Percentiles rank a stretch among this genome's conserved stretches.
These are phyloP conservation scores for Zostera marina DNA, from an alignment of 116 monocot genomes.

Conservation along the genomic window DNA sequence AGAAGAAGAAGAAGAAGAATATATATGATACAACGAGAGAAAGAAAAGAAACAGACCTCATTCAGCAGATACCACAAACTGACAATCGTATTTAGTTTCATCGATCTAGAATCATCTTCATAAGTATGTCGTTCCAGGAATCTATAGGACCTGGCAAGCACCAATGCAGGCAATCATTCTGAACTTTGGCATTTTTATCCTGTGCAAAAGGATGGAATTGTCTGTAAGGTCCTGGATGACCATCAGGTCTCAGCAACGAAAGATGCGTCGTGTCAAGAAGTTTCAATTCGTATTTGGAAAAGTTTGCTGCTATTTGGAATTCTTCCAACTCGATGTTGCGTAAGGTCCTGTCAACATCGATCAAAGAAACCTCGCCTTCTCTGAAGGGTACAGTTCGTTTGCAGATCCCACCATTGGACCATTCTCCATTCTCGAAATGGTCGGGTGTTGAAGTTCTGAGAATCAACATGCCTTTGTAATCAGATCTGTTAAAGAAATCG, in stretches of 20 bases:
- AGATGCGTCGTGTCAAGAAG: slow-evolving; percentile 45
- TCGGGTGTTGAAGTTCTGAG: slow-evolving; percentile 52
- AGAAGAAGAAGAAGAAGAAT: too few species aligned
- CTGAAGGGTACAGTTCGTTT: slow-evolving; percentile 34
- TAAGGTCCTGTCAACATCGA: slow-evolving; percentile 9
- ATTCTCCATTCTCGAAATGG: slow-evolving; percentile 62
- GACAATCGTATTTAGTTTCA: neutral
- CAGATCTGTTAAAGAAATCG: slow-evolving; percentile 15
- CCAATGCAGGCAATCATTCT: slow-evolving; percentile 72
- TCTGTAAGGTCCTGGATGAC: slow-evolving; percentile 64
- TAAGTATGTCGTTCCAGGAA: slow-evolving; percentile 14
- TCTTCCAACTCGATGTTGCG: slow-evolving; percentile 35
- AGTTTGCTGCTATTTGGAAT: slow-evolving; percentile 17
- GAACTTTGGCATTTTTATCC: slow-evolving; percentile 26
- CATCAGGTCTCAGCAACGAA: slow-evolving; percentile 60
- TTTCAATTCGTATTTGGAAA: slow-evolving; percentile 6
- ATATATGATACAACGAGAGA: too few species aligned
- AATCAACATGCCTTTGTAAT: slow-evolving; percentile 29
- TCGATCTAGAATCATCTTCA: slow-evolving; percentile 10
- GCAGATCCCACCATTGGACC: slow-evolving; percentile 49
- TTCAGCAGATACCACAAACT: too few species aligned
- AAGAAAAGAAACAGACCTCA: too few species aligned
- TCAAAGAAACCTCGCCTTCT: slow-evolving; percentile 22
- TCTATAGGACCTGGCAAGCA: slow-evolving; percentile 29
- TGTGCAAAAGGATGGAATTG: slow-evolving; percentile 31